Base-by-base conservation (phyloP, 2,329 filamentous ascomycete species). In the Monosporascus sp. region DNA sequence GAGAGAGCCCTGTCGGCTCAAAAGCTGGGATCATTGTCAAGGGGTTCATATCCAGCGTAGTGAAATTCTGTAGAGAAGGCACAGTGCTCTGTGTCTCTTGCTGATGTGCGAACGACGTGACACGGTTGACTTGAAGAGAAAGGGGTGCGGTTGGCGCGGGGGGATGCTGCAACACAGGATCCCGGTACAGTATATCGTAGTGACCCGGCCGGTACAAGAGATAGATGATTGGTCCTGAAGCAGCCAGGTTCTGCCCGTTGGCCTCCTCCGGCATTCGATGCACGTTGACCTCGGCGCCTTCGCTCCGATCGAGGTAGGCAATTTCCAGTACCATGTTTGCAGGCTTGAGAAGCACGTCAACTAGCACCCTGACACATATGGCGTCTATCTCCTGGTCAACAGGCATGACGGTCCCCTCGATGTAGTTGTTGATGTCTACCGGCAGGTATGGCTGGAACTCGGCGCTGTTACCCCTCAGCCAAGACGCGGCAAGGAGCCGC, bases 131-230 rank as follows among this genome's bases (percentile, higher is more conserved):
- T 59, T 83, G 80, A 45, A 85, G 58, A 37, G 66, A 56, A 41
- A 59, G 56, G n/a, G 62, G 60, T 24, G 70, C 66, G 11, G 64
- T 57, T 49, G 65, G 65, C 55, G 53, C 59, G 45, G 49, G 64
- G 55, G 51, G 66, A 55, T 59, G 52, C 57, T 67, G 59, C 52
- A 62, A 49, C 54, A 57, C 46, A 58, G 54, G 45, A 54, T 64
- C 52, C 79, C 75, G 67, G 76, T 99, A 99, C 36, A 97, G 80
- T 56, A 99, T 86, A 70, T 97, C 94, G 71, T 97, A 99, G 72
- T 97, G 94, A 56, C 90, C 91, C 43, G 76, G 95, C 68, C 75
- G 85, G 81, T 74, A 92, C 66, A 78, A 79, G 56, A 80, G 74
- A 61, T 83, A 76, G 37, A 86, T 81, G 34, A 81, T 76, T 26